phyloP scores from a whole-genome alignment of 225 moss, liverwort and hornwort species.

The Pleurozium schreberi region DNA sequence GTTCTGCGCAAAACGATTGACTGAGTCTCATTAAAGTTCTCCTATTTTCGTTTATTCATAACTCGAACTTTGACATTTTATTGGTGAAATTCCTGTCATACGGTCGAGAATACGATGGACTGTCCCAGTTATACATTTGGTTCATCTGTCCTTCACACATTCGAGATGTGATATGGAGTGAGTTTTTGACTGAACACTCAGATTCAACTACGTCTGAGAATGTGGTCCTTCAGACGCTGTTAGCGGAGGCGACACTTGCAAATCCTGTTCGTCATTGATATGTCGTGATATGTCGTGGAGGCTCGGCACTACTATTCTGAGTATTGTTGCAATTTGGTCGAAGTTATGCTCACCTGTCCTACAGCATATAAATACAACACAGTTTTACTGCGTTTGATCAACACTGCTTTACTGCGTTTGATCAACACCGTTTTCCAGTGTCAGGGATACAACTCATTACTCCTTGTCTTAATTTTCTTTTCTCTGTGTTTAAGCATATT shows the following conservation, averaged over 20 bases:
- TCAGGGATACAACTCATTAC: background rate
- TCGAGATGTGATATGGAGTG: background rate
- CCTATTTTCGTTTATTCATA: background rate
- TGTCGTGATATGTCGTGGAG: background rate
- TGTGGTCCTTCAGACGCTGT: background rate
- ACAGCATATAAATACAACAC: background rate
- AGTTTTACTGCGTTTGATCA: background rate
- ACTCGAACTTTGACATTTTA: background rate
- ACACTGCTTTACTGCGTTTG: background rate
- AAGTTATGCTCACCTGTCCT: background rate
- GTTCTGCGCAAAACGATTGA: background rate
- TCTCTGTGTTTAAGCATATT: background rate
- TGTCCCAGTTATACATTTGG: background rate
- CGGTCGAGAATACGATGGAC: background rate
- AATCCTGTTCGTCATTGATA: background rate
- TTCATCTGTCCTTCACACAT: background rate
- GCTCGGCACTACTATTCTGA: background rate
- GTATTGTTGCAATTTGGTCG: background rate
- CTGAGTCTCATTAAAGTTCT: background rate
- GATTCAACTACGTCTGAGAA: background rate
- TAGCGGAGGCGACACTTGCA: background rate
- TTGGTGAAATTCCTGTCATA: background rate
- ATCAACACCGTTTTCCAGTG: background rate
- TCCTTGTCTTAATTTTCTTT: background rate
- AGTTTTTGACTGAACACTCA: background rate